Evolutionary conservation across 139 green algal species (phyloP).

Genomic region (Coelastrella sp.): DNA sequence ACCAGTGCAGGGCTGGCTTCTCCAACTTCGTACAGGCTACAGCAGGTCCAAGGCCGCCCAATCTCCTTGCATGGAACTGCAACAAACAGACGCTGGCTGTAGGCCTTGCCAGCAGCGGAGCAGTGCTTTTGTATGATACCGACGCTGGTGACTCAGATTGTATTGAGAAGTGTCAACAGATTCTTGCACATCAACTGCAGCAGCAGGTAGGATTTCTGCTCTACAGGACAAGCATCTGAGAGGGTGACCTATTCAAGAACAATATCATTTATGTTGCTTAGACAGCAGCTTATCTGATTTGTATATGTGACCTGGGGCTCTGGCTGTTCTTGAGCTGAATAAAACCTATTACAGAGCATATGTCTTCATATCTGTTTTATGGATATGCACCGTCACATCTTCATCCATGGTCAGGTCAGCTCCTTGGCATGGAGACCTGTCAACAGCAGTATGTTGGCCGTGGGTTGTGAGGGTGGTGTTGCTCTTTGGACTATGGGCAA

Average conservation of each 20-base stretch:
- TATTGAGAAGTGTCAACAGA: constrained; percentile 3
- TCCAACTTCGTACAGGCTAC: neutral
- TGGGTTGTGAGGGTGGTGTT: constrained; percentile 47
- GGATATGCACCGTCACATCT: too few species aligned
- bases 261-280: too few species aligned
- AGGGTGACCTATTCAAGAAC: neutral
- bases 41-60: neutral
- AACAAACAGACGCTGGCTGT: constrained; percentile 32
- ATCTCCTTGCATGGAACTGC: constrained; percentile 30
- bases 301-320: too few species aligned
- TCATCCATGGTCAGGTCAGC: constrained; percentile 44
- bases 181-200: constrained; percentile 56
- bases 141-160: neutral
- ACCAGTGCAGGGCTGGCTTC: neutral
- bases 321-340: neutral
- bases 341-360: neutral
- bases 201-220: constrained; percentile 32
- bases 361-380: neutral
- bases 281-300: too few species aligned
- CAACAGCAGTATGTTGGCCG: constrained; percentile 55
- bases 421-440: constrained; percentile 57
- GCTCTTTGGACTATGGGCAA: constrained; percentile 60
- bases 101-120: neutral
- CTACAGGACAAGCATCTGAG: neutral
- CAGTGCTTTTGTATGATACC: constrained; percentile 31